Percentiles rank a stretch among this genome's conserved stretches.
Evolutionary conservation across 306 rosid genomes (phyloP).

Genomic region (Malus domestica): DNA sequence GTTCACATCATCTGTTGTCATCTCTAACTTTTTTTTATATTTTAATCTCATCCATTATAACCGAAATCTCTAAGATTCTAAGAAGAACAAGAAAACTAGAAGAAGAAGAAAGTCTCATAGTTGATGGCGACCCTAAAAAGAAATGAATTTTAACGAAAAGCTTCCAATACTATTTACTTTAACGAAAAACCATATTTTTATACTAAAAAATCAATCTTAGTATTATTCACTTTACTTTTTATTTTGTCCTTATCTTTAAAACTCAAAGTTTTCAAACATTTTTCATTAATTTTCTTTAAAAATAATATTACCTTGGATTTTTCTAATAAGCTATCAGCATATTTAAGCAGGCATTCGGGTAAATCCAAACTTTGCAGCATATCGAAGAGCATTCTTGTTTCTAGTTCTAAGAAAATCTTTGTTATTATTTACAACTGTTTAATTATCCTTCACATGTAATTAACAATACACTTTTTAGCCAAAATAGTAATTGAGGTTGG

Average conservation of each 20-base stretch:
- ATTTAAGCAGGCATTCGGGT: not conserved
- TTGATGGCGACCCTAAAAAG: not conserved
- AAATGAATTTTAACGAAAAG: no score
- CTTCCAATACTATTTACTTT: accelerated
- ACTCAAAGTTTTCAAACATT: no score
- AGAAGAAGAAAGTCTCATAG: not conserved
- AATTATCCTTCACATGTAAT: not conserved
- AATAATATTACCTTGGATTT: no score
- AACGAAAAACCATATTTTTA: no score
- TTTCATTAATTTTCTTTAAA: no score
- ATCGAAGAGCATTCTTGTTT: not conserved
- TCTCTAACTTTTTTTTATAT: not conserved
- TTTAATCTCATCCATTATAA: not conserved
- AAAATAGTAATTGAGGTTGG: no score
- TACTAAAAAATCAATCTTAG: no score
- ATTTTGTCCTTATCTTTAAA: no score
- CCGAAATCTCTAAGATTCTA: not conserved
- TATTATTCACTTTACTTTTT: no score
- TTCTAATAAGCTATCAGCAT: not conserved
- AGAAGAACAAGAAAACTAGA: not conserved
- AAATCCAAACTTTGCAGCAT: not conserved
- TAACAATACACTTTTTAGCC: no score
- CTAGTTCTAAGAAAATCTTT: not conserved
- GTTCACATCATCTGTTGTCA: not conserved
- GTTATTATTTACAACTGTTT: not conserved